These are phyloP conservation scores for Suillus weaverae DNA, from an alignment of 768 basidiomycete genomes.

Conservation along the genomic window DNA sequence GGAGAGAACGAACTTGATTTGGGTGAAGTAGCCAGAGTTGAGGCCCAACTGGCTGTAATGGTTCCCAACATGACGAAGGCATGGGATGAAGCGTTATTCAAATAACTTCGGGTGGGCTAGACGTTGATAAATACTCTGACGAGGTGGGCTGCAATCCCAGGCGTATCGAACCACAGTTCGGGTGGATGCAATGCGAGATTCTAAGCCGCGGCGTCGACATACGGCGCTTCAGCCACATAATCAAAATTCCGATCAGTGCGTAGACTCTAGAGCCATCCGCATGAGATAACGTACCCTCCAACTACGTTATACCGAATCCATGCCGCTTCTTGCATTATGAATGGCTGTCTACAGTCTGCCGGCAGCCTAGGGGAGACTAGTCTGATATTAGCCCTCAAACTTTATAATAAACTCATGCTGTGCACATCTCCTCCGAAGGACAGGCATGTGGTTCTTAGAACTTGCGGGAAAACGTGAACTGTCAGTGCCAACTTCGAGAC, in stretches of 20 bases:
- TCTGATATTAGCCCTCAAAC: neutral
- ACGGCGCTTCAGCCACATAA: neutral
- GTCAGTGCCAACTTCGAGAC: neutral
- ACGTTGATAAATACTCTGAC: constrained; percentile 14
- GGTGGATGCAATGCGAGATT: neutral
- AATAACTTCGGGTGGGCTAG: constrained; percentile 22
- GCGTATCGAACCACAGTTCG: constrained; percentile 15
- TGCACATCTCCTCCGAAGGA: neutral
- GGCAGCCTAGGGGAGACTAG: neutral
- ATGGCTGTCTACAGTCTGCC: neutral
- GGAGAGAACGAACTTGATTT: constrained; percentile 50
- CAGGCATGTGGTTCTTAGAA: neutral
- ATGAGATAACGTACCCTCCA: neutral
- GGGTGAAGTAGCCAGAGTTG: constrained; percentile 31
- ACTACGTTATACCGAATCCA: neutral
- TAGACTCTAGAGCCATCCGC: no score
- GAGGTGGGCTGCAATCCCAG: constrained; percentile 2
- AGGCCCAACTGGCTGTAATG: constrained; percentile 2
- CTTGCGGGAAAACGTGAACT: neutral
- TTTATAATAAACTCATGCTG: neutral
- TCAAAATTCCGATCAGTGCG: neutral
- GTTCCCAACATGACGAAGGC: constrained; percentile 37
- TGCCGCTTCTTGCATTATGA: neutral
- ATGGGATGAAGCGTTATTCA: constrained; percentile 29
- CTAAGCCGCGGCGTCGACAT: neutral